Evolutionary conservation across 2,329 filamentous ascomycete genomes (phyloP).

Genomic region (Sporothrix pallida): DNA sequence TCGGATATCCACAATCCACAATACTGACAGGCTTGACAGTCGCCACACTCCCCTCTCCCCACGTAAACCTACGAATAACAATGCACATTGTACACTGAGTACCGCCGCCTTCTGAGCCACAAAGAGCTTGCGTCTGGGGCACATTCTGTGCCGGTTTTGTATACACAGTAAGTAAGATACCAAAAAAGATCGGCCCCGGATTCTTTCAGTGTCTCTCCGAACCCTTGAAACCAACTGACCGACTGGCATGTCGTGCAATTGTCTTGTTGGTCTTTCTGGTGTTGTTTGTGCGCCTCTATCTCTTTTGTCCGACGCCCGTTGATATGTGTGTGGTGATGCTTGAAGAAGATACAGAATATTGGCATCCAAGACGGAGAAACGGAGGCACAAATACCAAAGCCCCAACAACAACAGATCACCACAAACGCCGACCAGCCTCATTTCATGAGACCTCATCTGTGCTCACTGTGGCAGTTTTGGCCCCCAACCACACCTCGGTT

Average conservation of each 20-base stretch:
- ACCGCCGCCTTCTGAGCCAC: background rate
- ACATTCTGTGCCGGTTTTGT: no score
- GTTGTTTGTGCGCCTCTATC: background rate
- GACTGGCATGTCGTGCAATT: background rate
- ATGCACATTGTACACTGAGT: background rate
- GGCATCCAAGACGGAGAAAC: background rate
- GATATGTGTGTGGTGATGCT: background rate
- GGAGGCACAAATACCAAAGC: no score
- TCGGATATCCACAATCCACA: no score
- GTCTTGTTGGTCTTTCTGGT: background rate
- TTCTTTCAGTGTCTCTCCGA: background rate
- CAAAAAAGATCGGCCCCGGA: background rate
- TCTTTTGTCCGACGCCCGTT: background rate
- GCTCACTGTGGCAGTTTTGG: background rate
- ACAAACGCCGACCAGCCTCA: background rate
- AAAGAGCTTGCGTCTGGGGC: constrained; percentile 1
- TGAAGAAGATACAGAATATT: background rate
- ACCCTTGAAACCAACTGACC: background rate
- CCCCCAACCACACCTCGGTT: background rate
- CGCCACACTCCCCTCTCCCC: background rate
- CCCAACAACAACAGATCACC: no score
- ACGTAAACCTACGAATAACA: background rate
- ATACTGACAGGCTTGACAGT: background rate
- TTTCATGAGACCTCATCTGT: background rate
- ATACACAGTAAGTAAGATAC: no score